These are phyloP conservation scores for Dothiorella sarmentorum DNA, from an alignment of 2,329 filamentous ascomycete genomes.

Conservation along the genomic window DNA sequence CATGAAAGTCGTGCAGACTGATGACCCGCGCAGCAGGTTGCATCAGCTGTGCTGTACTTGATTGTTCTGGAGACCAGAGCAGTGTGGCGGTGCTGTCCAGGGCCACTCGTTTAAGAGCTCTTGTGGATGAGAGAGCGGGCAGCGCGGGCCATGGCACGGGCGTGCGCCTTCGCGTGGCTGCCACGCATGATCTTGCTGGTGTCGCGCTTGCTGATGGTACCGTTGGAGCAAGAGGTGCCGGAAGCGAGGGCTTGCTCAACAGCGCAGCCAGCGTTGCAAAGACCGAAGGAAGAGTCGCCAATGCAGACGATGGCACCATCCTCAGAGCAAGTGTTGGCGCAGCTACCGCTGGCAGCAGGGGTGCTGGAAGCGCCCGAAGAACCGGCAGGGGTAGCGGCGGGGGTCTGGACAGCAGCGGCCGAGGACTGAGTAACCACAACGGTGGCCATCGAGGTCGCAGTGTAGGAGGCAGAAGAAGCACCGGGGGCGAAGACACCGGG, in stretches of 20 bases:
- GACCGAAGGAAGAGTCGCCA: slow-evolving; percentile 40
- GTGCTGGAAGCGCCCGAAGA: slow-evolving; percentile 3
- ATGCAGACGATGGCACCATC: slow-evolving; percentile 45
- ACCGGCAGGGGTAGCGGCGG: slow-evolving; percentile 18
- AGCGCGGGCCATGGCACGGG: neutral
- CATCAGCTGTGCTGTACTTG: slow-evolving; percentile 11
- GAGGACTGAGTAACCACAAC: slow-evolving; percentile 13
- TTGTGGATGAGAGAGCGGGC: neutral
- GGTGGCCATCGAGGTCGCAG: slow-evolving; percentile 20
- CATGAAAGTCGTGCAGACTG: slow-evolving; percentile 8
- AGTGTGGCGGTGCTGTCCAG: neutral
- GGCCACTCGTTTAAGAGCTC: neutral
- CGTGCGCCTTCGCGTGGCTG: slow-evolving; percentile 10
- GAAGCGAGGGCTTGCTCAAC: slow-evolving; percentile 39
- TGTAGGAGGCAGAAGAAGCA: slow-evolving; percentile 15
- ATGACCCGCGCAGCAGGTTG: neutral
- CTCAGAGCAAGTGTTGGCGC: slow-evolving; percentile 37
- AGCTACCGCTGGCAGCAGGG: slow-evolving; percentile 21
- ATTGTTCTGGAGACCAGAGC: neutral
- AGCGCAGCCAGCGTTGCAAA: slow-evolving; percentile 44
- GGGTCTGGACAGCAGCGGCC: slow-evolving; percentile 12
- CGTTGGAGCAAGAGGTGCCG: slow-evolving; percentile 42
- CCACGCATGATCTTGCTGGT: neutral
- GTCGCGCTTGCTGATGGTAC: slow-evolving; percentile 27
- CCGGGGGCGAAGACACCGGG: slow-evolving; percentile 21